Base-by-base conservation (phyloP, 108 stramenopile genomes). In the Halocafeteria seosinensis region DNA sequence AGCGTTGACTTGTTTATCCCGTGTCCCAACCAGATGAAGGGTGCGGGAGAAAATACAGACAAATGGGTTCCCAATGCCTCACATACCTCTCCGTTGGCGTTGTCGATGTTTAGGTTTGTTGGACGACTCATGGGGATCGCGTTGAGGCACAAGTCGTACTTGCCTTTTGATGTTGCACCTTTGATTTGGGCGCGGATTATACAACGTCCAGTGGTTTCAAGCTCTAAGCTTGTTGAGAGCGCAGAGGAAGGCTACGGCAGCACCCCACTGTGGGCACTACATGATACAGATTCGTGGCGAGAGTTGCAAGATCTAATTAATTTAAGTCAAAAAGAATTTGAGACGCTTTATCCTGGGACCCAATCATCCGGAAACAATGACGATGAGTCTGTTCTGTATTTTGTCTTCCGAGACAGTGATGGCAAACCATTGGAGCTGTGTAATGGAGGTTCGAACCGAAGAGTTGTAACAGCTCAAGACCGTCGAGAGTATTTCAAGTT, bases 101-200 rank as follows among this genome's bases (percentile, higher is more conserved):
- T 9, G 3, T 58, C 82, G 23, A 81, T 83, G 80, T 74, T 77
- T 30, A 57, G 65, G 25, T 83, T 83, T 65, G 53, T 83, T 21
- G 82, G 82, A 23, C 75, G 81, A 71, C 47, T 83, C 11, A 79
- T 83, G 75, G 82, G 82, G 8, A 51, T 74, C 34, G 70, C 76
- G 32, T 63, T 81, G 33, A 70, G 80, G 12, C 61, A 74, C 2
- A 73, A 72, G 11, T 34, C 61, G 36, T 34, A 55, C 1, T 63
- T 72, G 17, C 67, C 70, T 21, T 67, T 72, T 25, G 62, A 67
- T 37, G 31, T 71, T 11, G 65, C 70, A 37, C 35, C 64, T 12
- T n/a, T 66, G 27, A 60, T 78, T 5, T 78, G 77, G 77, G 52
- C 59, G 17, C 66, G 34, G 36, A 47, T 47, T 30, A 5, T 53